A percentile compares a stretch with the other conserved stretches of the same genome.
Conservation (phyloP, 495 filamentous ascomycete species). For the Glutinoglossum americanum region DNA sequence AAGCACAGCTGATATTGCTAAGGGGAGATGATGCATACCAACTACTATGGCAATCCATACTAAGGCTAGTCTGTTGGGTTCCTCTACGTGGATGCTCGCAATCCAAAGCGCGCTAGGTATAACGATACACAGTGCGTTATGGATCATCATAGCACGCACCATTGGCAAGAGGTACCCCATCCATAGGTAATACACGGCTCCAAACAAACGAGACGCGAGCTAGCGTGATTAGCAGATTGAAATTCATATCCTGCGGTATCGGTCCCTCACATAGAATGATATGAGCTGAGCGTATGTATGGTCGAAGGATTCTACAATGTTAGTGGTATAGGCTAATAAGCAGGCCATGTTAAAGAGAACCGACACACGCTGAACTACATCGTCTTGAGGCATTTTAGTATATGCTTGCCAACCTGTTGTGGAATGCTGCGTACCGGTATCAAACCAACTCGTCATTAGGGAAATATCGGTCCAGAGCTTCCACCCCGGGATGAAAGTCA, state of each 20-base stretch:
- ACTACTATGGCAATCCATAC: slow-evolving; percentile 28
- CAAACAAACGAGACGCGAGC: slow-evolving; percentile 29
- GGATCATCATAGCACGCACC: slow-evolving; percentile 29
- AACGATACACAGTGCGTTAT: slow-evolving; percentile 17
- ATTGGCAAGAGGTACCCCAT: slow-evolving; percentile 27
- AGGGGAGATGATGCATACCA: slow-evolving; percentile 1
- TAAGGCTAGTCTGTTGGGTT: slow-evolving; percentile 21
- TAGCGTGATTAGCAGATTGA: slow-evolving; percentile 2
- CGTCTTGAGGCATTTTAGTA: slow-evolving; percentile 15
- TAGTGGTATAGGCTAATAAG: slow-evolving; percentile 34
- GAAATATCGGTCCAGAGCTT: slow-evolving; percentile 36
- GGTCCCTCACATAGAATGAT: slow-evolving; percentile 23
- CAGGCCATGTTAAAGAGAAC: slow-evolving; percentile 32
- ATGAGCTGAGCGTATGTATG: slow-evolving; percentile 30
- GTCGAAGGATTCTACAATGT: slow-evolving; percentile 29
- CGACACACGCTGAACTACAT: slow-evolving; percentile 29
- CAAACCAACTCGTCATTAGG: slow-evolving; percentile 32
- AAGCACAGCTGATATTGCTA: background rate
- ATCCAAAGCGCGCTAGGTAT: slow-evolving; percentile 30
- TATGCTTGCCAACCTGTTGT: background rate
- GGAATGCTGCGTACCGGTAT: slow-evolving; percentile 13
- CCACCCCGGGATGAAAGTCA: slow-evolving; percentile 35
- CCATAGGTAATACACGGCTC: slow-evolving; percentile 20
- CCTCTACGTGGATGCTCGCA: slow-evolving; percentile 25
- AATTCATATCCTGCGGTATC: background rate